Conservation (phyloP, 2,329 filamentous ascomycete genomes). For the Cladosporium sp. region DNA sequence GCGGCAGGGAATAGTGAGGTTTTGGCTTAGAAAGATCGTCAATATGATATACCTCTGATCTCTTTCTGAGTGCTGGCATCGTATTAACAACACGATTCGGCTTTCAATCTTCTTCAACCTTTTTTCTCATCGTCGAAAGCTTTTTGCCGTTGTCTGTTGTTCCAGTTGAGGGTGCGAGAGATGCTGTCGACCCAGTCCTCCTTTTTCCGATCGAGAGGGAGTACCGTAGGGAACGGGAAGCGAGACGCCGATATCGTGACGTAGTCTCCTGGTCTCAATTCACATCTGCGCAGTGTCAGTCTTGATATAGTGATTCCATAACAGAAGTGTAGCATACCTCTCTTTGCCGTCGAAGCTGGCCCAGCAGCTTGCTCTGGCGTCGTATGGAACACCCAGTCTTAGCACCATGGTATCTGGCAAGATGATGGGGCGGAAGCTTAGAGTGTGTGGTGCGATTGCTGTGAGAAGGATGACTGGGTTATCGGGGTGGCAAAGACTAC, state of each 20-base stretch:
- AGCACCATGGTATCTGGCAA: conserved; percentile 93
- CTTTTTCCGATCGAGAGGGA: conserved; percentile 63
- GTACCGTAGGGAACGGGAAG: conserved; percentile 74
- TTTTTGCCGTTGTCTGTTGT: conserved; percentile 74
- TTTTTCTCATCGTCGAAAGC: conserved; percentile 40
- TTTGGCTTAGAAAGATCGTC: too few relatives aligned
- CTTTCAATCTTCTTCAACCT: neutral
- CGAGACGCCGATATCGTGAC: conserved; percentile 77
- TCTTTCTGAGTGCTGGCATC: too few relatives aligned
- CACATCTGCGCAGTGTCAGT: conserved; percentile 30
- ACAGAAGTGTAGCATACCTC: conserved; percentile 41
- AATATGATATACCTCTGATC: neutral
- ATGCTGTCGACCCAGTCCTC: conserved; percentile 84
- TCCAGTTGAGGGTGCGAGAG: conserved; percentile 74
- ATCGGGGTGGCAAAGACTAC: conserved; percentile 89
- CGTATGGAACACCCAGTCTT: conserved; percentile 88
- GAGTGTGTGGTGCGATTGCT: conserved; percentile 88
- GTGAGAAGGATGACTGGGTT: conserved; percentile 95
- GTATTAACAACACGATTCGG: too few relatives aligned
- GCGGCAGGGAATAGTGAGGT: neutral
- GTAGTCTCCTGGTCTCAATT: conserved; percentile 74
- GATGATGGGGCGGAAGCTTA: conserved; percentile 95
- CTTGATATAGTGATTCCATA: neutral
- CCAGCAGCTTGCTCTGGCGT: conserved; percentile 85
- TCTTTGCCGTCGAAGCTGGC: conserved; percentile 97